Evolutionary conservation across 2,329 filamentous ascomycete species (phyloP).

Genomic region (Fusarium mexicanum): DNA sequence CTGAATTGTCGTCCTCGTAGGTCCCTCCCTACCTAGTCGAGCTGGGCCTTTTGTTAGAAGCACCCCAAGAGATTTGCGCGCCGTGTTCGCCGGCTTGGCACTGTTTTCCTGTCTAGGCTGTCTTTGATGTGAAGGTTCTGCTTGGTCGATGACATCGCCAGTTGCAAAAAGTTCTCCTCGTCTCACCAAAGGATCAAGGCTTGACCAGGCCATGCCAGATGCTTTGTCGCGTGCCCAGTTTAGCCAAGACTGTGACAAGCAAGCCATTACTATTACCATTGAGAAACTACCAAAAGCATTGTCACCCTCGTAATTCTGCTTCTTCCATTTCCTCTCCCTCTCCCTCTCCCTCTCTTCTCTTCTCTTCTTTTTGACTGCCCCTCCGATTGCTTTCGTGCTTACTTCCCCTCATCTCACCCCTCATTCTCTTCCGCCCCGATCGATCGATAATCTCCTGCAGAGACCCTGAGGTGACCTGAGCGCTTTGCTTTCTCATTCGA

Average conservation of each 20-base stretch:
- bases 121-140: background rate
- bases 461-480: conserved; percentile 1
- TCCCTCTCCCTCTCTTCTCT: background rate
- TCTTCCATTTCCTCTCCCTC: background rate
- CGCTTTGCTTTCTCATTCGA: conserved; percentile 2
- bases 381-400: conserved; percentile 8
- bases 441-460: conserved; percentile 5
- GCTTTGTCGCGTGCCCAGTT: conserved; percentile 28
- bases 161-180: background rate
- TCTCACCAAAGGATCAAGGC: conserved; percentile 9
- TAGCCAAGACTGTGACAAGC: conserved; percentile 18
- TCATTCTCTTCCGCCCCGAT: background rate
- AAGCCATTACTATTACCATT: background rate
- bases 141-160: conserved; percentile 27
- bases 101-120: conserved; percentile 12
- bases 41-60: background rate
- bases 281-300: conserved; percentile 5
- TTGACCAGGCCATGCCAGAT: background rate
- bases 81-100: conserved; percentile 35
- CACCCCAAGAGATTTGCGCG: conserved; percentile 19
- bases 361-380: background rate
- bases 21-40: background rate
- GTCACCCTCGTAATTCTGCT: conserved; percentile 3
- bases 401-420: conserved; percentile 19
- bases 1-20: background rate